Conservation (phyloP, 108 stramenopile genomes). For the Cyclotella kingstonii region DNA sequence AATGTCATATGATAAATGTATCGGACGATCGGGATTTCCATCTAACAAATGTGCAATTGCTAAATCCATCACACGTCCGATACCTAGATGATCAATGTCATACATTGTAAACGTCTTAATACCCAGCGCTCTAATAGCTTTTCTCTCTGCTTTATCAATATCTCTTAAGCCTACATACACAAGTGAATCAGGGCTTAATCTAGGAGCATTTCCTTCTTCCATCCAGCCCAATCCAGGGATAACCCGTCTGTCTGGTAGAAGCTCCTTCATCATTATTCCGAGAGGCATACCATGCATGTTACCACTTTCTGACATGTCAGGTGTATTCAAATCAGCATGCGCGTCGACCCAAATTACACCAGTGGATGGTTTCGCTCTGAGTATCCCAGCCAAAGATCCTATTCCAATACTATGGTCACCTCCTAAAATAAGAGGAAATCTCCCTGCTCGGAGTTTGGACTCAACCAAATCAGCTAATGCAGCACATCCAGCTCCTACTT, state of each 20-base stretch:
- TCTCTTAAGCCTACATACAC: constrained; percentile 98
- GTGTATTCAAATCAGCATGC: constrained; percentile 99
- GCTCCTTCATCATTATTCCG: constrained; percentile 87
- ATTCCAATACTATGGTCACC: constrained; percentile 98
- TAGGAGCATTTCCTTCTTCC: constrained; percentile 41
- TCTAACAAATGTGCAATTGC: constrained; percentile 85
- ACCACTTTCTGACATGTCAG: constrained; percentile 84
- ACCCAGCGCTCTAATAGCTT: constrained; percentile 67
- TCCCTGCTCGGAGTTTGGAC: constrained; percentile 49
- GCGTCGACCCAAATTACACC: constrained; percentile 99
- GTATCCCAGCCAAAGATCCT: constrained; percentile 90
- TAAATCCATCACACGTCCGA: constrained; percentile 94
- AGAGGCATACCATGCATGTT: constrained; percentile 99
- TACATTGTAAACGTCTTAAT: constrained; percentile 93
- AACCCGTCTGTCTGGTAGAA: constrained; percentile 61
- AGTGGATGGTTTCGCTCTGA: constrained; percentile 82
- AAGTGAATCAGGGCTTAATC: constrained; percentile 72
- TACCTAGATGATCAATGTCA: constrained; percentile 96
- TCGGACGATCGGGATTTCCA: constrained; percentile 66
- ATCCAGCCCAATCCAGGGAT: constrained; percentile 92
- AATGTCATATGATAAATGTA: constrained; percentile 95
- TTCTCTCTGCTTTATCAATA: constrained; percentile 89
- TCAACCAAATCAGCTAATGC: constrained; percentile 64
- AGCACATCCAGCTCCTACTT: constrained; percentile 51
- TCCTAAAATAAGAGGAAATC: constrained; percentile 91